Evolutionary conservation across 371 early-diverging fungal species (phyloP).

Genomic region (Smittium mucronatum): DNA sequence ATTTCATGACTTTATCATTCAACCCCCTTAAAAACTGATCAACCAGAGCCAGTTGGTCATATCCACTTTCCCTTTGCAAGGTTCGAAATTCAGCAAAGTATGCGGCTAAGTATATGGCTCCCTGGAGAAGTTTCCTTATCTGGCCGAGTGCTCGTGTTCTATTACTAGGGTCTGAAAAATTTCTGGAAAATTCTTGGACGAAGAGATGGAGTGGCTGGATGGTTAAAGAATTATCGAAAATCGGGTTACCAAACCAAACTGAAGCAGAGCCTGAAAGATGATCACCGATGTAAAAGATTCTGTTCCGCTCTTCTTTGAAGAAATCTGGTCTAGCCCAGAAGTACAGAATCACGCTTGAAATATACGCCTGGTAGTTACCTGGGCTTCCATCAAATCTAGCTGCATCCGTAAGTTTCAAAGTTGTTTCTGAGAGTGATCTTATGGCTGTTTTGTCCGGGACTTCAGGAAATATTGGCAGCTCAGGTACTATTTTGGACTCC

Average conservation of each 20-base stretch:
- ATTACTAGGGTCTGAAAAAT: conserved; percentile 6
- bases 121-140: neutral
- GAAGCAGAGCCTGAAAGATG: conserved; percentile 5
- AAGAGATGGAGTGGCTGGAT: neutral
- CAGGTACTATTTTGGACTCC: neutral
- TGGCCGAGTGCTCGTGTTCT: neutral
- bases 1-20: conserved; percentile 6
- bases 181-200: neutral
- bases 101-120: neutral
- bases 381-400: conserved; percentile 6
- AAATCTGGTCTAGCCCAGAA: conserved; percentile 6
- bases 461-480: neutral
- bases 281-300: conserved; percentile 5
- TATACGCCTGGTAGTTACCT: neutral
- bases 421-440: neutral
- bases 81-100: conserved; percentile 5
- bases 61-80: neutral
- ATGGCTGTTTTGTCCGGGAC: neutral
- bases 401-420: conserved; percentile 1
- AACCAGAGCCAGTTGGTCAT: conserved; percentile 1
- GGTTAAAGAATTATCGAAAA: neutral
- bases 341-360: conserved; percentile 6
- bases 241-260: conserved; percentile 8
- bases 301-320: neutral
- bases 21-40: conserved; percentile 9